Evolutionary conservation across 192 early-diverging fungal genomes (phyloP).

Genomic region (Funneliformis geosporum): DNA sequence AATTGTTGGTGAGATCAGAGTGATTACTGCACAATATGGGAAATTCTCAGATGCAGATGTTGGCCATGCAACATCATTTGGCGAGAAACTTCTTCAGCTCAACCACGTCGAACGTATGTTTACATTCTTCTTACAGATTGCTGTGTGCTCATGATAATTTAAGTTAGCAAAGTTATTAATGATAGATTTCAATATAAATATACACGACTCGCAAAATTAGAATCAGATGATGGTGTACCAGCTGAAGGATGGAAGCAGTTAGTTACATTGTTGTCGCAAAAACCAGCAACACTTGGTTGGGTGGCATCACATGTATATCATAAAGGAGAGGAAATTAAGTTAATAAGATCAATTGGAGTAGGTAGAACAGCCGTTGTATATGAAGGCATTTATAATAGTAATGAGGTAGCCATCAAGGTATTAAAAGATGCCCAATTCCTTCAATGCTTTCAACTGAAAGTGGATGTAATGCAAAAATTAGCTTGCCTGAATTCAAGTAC

Average conservation of each 20-base stretch:
- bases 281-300: not conserved
- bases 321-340: not conserved
- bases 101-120: constrained; percentile 17
- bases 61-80: constrained; percentile 19
- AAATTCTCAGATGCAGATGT: constrained; percentile 19
- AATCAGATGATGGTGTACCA: no score
- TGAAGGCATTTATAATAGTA: not conserved
- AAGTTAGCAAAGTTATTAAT: no score
- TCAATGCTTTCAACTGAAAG: not conserved
- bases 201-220: no score
- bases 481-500: not conserved
- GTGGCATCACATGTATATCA: not conserved
- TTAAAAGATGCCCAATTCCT: not conserved
- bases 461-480: not conserved
- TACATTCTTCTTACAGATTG: constrained; percentile 9
- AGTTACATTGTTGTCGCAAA: not conserved
- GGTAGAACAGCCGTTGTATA: not conserved
- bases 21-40: not conserved
- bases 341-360: not conserved
- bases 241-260: not conserved
- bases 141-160: no score
- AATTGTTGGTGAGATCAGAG: constrained; percentile 2
- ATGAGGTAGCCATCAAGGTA: not conserved
- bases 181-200: no score
- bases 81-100: constrained; percentile 23